Evolutionary conservation across 495 filamentous ascomycete species (phyloP).

Genomic region (Lasiosphaeria hispida): DNA sequence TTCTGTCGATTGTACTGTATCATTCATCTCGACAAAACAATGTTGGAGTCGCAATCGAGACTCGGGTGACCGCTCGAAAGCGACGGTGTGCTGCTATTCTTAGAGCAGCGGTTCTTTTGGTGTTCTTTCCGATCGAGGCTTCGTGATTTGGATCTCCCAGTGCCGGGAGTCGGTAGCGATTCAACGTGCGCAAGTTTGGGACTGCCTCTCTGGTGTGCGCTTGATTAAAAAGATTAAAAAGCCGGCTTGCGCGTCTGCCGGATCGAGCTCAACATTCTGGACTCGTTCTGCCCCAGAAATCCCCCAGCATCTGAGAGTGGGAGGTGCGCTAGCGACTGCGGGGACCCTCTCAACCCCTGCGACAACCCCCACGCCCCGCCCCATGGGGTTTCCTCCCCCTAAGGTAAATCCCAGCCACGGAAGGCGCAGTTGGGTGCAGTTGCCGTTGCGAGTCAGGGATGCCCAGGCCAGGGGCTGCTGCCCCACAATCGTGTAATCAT

Average conservation of each 20-base stretch:
- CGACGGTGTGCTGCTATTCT: slow-evolving; percentile 9
- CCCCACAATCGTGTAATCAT: slow-evolving; percentile 21
- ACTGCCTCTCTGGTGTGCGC: too few species aligned
- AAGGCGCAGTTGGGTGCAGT: slow-evolving; percentile 4
- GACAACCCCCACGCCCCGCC: slow-evolving; percentile 29
- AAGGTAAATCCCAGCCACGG: slow-evolving; percentile 8
- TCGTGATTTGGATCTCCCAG: too few species aligned
- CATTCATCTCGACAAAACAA: too few species aligned
- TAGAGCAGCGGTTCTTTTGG: background rate
- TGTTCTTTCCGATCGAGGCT: too few species aligned
- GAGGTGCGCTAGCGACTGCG: too few species aligned
- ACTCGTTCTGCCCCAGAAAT: background rate
- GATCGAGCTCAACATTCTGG: background rate
- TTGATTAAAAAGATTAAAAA: background rate
- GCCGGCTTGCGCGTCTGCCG: slow-evolving; percentile 14
- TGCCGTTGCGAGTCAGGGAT: too few species aligned
- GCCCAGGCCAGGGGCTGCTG: slow-evolving; percentile 14
- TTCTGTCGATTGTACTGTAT: too few species aligned
- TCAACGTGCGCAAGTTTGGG: too few species aligned
- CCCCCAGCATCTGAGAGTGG: too few species aligned
- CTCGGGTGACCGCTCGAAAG: background rate
- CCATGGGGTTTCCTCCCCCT: slow-evolving; percentile 27
- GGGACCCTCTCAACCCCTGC: background rate
- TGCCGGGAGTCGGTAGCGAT: too few species aligned
- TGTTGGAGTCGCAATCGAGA: too few species aligned